A percentile compares a stretch with the other conserved stretches of the same genome.
Conservation (phyloP, 2,329 filamentous ascomycete genomes). For the Fusarium dimerum region DNA sequence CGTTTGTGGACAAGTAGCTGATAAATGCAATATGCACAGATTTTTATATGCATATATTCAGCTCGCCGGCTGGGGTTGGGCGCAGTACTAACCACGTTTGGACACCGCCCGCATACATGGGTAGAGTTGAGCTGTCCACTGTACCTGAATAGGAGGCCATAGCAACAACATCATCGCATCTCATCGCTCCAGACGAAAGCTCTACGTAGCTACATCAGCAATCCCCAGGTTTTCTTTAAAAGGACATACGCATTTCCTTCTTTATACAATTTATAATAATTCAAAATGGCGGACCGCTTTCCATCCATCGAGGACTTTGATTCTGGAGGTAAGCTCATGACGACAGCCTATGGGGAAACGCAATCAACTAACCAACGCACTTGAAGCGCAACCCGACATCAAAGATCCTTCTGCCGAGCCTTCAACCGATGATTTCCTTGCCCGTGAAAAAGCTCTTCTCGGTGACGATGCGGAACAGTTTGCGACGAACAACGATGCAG, state of each 20-base stretch:
- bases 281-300: conserved; percentile 73
- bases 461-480: conserved; percentile 95
- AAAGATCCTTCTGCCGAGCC: conserved; percentile 58
- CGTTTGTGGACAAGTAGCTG: conserved; percentile 19
- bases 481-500: conserved; percentile 70
- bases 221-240: not conserved
- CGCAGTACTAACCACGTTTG: conserved; percentile 12
- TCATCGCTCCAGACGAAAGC: conserved; percentile 8
- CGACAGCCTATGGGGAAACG: conserved; percentile 8
- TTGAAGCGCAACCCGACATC: conserved; percentile 67
- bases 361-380: conserved; percentile 19
- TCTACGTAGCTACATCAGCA: conserved; percentile 3
- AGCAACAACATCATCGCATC: conserved; percentile 22
- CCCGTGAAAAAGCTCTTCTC: conserved; percentile 84
- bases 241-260: not conserved
- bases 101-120: conserved; percentile 31
- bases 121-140: conserved; percentile 1
- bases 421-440: conserved; percentile 80
- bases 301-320: conserved; percentile 80
- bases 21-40: conserved; percentile 21
- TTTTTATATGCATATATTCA: conserved; percentile 10
- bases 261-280: not conserved
- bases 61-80: conserved; percentile 22
- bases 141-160: conserved; percentile 30
- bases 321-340: conserved; percentile 54